Evolutionary conservation across 1,139 yeast genomes (phyloP), one percentile per base, ranked within the genome.

Genomic region (Yamadazyma sp.): DNA sequence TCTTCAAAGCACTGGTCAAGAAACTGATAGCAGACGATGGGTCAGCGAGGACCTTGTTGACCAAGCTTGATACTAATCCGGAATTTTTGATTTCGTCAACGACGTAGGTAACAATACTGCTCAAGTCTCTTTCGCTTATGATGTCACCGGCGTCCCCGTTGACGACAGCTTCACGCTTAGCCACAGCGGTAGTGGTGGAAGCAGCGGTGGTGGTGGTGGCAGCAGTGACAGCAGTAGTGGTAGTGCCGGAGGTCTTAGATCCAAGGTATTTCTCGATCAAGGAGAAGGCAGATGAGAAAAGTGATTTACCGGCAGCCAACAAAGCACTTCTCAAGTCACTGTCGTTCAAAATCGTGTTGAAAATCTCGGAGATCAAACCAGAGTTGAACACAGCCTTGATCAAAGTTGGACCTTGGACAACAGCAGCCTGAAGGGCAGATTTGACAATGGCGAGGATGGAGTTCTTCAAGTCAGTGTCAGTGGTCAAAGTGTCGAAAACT

Each of bases 321-420:
- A 71, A 57, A 31, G 73, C 69, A 36, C 51, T 39, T 53, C 62
- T 62, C 54, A 71, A 69, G 31, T 56, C 58, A 33, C 56, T 15
- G 53, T 68, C 72, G 52, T 67, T 61, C 38, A 63, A 47, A 38
- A 71, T 48, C 42, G 53, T 58, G 46, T 49, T 54, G 58, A 69
- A 68, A 40, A 70, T 50, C 35, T 59, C 59, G 41, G 59, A 59
- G 41, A 72, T 44, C 48, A 70, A 62, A 46, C 76, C 76, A 34
- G 77, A 70, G 53, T 69, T 57, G 68, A 66, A 70, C 46, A 72
- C 50, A 44, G 75, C 76, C 46, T 58, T 54, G 48, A 72, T 56
- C 53, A 72, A 70, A 41, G 69, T 59, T 41, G 75, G 73, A 45
- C 70, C 77, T 48, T 69, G 64, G 35, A 64, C 69, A 48, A 70